Conservation (phyloP, 305 asterid genomes). For the Fraxinus sp. region DNA sequence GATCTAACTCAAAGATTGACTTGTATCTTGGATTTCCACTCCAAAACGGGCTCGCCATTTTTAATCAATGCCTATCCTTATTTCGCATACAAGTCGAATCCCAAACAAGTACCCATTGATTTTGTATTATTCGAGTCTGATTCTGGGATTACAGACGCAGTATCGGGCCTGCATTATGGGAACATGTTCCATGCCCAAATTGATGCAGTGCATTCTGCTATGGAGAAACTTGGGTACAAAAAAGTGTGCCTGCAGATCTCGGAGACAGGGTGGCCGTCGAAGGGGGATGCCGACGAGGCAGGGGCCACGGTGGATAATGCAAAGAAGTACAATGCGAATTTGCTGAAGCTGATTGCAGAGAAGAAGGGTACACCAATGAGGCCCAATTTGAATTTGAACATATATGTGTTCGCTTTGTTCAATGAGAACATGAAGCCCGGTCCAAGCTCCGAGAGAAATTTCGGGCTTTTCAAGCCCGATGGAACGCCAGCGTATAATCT, state of each 20-base stretch:
- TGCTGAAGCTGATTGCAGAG: conserved; percentile 47
- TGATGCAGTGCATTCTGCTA: conserved; percentile 70
- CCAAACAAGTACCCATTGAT: conserved; percentile 60
- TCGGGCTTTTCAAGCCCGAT: conserved; percentile 79
- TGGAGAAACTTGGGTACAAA: conserved; percentile 61
- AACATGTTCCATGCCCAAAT: conserved; percentile 77
- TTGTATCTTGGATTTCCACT: conserved; percentile 58
- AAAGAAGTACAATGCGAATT: conserved; percentile 59
- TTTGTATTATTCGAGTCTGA: conserved; percentile 59
- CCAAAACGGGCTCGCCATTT: conserved; percentile 61
- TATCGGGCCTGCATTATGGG: conserved; percentile 51
- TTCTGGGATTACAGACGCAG: conserved; percentile 46
- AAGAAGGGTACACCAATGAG: conserved; percentile 77
- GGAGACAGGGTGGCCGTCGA: conserved; percentile 93
- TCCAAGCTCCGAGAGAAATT: conserved; percentile 73
- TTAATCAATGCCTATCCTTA: conserved; percentile 72
- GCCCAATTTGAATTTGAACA: conserved; percentile 56
- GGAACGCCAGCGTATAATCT: conserved; percentile 62
- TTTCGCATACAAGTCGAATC: conserved; percentile 66
- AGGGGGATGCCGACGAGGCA: conserved; percentile 69
- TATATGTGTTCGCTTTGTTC: conserved; percentile 71
- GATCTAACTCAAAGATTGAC: conserved; percentile 46
- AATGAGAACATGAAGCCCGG: conserved; percentile 86
- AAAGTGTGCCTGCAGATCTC: conserved; percentile 69
- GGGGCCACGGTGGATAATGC: conserved; percentile 84